phyloP scores from a whole-genome alignment of 2,329 filamentous ascomycete species.

The Aspergillus quadricinctus region DNA sequence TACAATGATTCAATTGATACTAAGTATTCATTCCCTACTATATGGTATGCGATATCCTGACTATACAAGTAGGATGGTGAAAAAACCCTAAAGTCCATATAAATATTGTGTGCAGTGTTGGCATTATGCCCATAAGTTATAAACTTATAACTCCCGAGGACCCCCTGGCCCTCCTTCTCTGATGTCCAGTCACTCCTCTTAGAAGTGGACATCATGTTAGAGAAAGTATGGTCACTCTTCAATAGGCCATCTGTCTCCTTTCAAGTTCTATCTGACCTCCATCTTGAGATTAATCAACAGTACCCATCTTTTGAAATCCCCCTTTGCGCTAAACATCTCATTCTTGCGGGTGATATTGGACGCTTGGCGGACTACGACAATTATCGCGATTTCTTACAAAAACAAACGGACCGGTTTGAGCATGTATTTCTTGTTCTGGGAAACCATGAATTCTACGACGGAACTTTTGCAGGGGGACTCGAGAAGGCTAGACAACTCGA shows the following conservation, averaged over 20 bases:
- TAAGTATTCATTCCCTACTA: no score
- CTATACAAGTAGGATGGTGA: no score
- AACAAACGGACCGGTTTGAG: slow-evolving; percentile 16
- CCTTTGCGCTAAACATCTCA: slow-evolving; percentile 15
- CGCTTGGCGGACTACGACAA: slow-evolving; percentile 21
- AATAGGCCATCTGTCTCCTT: slow-evolving; percentile 12
- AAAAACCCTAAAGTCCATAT: no score
- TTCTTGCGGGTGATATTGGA: slow-evolving; percentile 23
- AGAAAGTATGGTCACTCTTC: slow-evolving; percentile 5
- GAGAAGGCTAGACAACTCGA: slow-evolving; percentile 23
- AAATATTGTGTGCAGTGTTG: no score
- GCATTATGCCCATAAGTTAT: no score
- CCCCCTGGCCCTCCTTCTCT: no score
- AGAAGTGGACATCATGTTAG: slow-evolving; percentile 6
- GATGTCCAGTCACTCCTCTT: no score
- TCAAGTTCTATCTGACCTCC: slow-evolving; percentile 27
- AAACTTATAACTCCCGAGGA: no score
- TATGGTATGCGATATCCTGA: no score
- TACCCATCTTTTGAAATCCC: slow-evolving; percentile 22
- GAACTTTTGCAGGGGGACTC: slow-evolving; percentile 16
- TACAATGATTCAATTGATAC: no score
- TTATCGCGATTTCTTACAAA: slow-evolving; percentile 22
- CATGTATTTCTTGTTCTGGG: slow-evolving; percentile 22
- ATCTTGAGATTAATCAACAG: slow-evolving; percentile 26
- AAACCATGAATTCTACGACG: slow-evolving; percentile 28